phyloP scores from a whole-genome alignment of 2,329 filamentous ascomycete genomes.

The Zymoseptoria crescenta region DNA sequence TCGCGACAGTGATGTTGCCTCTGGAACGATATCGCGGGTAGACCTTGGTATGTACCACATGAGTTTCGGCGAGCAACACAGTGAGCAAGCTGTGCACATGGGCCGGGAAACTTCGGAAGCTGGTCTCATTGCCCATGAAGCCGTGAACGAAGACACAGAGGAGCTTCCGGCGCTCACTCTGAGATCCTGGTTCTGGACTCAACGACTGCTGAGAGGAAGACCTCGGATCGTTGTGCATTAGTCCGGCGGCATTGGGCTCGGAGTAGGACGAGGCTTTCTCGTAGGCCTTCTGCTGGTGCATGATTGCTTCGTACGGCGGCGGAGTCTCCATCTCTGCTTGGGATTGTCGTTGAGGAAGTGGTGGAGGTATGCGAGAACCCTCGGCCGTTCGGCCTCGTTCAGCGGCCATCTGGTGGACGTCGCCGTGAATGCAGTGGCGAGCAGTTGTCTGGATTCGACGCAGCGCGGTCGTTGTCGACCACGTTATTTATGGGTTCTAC shows the following conservation, averaged over 20 bases:
- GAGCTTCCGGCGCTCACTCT: constrained; percentile 45
- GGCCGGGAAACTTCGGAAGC: constrained; percentile 79
- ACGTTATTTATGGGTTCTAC: background rate
- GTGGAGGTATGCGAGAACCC: background rate
- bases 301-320: constrained; percentile 13
- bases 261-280: constrained; percentile 6
- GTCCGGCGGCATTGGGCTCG: background rate
- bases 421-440: background rate
- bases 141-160: constrained; percentile 82
- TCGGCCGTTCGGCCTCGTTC: background rate
- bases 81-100: constrained; percentile 73
- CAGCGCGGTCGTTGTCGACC: background rate
- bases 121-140: constrained; percentile 81
- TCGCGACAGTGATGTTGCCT: constrained; percentile 61
- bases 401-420: background rate
- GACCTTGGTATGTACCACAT: constrained; percentile 78
- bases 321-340: constrained; percentile 6
- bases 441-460: background rate
- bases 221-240: constrained; percentile 32
- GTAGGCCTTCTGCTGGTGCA: constrained; percentile 13
- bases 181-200: constrained; percentile 29
- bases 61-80: constrained; percentile 58
- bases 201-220: constrained; percentile 42
- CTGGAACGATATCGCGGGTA: constrained; percentile 75
- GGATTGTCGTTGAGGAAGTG: constrained; percentile 4